Percentiles rank a stretch among this genome's conserved stretches.
These are phyloP conservation scores for Cadophora gregata DNA, from an alignment of 2,329 filamentous ascomycete genomes.

Conservation along the genomic window DNA sequence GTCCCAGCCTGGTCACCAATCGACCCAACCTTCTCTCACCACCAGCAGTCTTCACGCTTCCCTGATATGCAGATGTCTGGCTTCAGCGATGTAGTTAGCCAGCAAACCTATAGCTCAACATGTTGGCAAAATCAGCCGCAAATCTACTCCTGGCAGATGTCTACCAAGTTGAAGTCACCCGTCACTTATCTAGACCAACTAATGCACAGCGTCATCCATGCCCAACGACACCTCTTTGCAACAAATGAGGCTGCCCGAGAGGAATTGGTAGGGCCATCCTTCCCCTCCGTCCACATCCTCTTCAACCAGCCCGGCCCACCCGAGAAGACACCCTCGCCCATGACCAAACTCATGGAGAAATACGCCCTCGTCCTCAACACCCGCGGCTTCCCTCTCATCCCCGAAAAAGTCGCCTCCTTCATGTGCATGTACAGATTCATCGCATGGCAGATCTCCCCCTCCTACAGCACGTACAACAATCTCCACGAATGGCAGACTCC, in stretches of 20 bases:
- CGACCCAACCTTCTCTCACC: constrained; percentile 36
- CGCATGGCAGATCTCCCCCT: constrained; percentile 42
- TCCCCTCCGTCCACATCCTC: constrained; percentile 41
- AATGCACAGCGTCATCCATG: constrained; percentile 40
- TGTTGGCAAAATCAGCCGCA: constrained; percentile 43
- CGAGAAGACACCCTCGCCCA: constrained; percentile 31
- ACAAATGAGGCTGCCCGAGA: constrained; percentile 32
- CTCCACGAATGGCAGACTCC: constrained; percentile 42
- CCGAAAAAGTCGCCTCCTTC: constrained; percentile 42
- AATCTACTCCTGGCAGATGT: constrained; percentile 42
- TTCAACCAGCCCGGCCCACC: constrained; percentile 37
- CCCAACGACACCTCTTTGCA: constrained; percentile 38
- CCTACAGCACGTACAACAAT: constrained; percentile 33
- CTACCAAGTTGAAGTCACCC: constrained; percentile 42
- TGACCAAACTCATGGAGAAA: constrained; percentile 40
- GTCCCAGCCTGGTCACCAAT: constrained; percentile 39
- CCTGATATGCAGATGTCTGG: constrained; percentile 34
- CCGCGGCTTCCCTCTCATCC: constrained; percentile 39
- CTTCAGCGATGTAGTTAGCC: constrained; percentile 38
- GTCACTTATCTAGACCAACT: constrained; percentile 40
- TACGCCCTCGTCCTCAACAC: constrained; percentile 37
- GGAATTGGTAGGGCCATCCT: constrained; percentile 33
- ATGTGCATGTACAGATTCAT: constrained; percentile 44
- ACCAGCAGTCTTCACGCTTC: constrained; percentile 40
- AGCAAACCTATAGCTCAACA: constrained; percentile 27